Conservation (phyloP, 2,329 filamentous ascomycete species). For the Cytospora paraplurivora region DNA sequence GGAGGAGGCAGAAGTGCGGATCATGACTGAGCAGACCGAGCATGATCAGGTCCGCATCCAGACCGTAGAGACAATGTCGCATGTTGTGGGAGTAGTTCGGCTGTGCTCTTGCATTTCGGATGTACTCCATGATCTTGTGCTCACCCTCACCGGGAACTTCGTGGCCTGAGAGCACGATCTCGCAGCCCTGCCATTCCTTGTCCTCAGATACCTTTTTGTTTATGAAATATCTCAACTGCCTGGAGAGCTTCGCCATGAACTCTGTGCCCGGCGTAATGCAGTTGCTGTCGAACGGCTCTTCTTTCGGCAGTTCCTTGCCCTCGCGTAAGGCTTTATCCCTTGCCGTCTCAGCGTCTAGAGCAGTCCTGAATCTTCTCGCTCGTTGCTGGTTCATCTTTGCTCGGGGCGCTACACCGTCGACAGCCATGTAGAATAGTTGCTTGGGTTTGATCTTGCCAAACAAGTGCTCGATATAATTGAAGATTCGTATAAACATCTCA, state of each 20-base stretch:
- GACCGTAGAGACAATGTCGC: slow-evolving; percentile 93
- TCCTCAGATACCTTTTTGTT: slow-evolving; percentile 99
- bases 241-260: slow-evolving; percentile 96
- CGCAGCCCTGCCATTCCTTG: slow-evolving; percentile 94
- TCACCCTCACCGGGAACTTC: slow-evolving; percentile 98
- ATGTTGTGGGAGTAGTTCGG: slow-evolving; percentile 90
- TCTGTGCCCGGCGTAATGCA: slow-evolving; percentile 96
- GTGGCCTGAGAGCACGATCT: slow-evolving; percentile 94
- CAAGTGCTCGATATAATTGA: slow-evolving; percentile 99
- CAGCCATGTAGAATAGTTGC: slow-evolving; percentile 99
- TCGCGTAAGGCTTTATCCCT: slow-evolving; percentile 90
- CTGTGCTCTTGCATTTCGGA: slow-evolving; percentile 94
- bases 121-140: slow-evolving; percentile 99
- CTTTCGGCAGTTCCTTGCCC: slow-evolving; percentile 90
- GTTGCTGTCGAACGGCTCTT: slow-evolving; percentile 97
- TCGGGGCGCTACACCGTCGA: slow-evolving; percentile 94
- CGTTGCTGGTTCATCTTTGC: slow-evolving; percentile 99
- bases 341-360: slow-evolving; percentile 84
- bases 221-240: slow-evolving; percentile 96
- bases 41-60: slow-evolving; percentile 99
- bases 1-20: slow-evolving; percentile 94
- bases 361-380: slow-evolving; percentile 90
- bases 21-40: slow-evolving; percentile 95
- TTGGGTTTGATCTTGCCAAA: slow-evolving; percentile 99
- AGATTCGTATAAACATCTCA: slow-evolving; percentile 99